Evolutionary conservation across 129 eudicot genomes (phyloP).

Genomic region (Pulicaria dysenterica): DNA sequence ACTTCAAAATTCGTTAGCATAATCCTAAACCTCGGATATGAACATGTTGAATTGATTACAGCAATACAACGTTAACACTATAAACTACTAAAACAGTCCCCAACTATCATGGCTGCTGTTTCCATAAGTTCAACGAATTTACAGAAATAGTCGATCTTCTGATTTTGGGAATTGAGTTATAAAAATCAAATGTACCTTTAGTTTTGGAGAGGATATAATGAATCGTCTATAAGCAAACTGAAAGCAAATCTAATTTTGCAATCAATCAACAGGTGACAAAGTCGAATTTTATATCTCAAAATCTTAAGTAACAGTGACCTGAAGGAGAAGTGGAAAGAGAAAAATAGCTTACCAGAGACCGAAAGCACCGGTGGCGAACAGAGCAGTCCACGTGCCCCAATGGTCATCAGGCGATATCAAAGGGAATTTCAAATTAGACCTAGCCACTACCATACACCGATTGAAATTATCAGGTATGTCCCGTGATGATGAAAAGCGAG

Average conservation of each 20-base stretch:
- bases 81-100: too few species aligned
- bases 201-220: too few species aligned
- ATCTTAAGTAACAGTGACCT: neutral
- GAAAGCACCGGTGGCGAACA: constrained; percentile 65
- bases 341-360: constrained; percentile 67
- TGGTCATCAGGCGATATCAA: constrained; percentile 66
- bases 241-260: too few species aligned
- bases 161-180: too few species aligned
- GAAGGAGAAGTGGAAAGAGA: neutral
- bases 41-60: neutral
- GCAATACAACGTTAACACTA: neutral
- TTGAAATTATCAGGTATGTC: constrained; percentile 2
- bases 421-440: constrained; percentile 45
- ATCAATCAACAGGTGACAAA: too few species aligned
- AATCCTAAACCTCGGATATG: too few species aligned
- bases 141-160: too few species aligned
- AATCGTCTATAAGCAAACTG: too few species aligned
- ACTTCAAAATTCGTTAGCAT: too few species aligned
- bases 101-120: too few species aligned
- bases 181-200: too few species aligned
- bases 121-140: too few species aligned
- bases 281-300: neutral
- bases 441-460: constrained; percentile 26
- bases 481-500: constrained; percentile 19
- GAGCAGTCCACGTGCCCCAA: constrained; percentile 84